phyloP scores from a whole-genome alignment of 2,329 filamentous ascomycete genomes.

The Ascocoryne sarcoides region DNA sequence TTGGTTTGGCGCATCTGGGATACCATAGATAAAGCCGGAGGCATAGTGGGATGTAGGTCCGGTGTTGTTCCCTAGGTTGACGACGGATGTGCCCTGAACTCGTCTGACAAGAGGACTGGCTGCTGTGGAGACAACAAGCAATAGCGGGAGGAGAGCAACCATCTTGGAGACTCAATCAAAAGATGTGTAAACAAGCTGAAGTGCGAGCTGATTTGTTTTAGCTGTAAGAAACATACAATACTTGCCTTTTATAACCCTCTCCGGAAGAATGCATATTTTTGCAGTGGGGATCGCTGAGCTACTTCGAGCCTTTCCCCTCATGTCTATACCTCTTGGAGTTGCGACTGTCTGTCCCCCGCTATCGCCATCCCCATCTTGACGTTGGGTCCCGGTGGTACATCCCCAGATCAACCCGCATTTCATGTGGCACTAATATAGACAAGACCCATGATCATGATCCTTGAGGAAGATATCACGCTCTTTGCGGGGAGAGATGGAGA shows the following conservation, averaged over 20 bases:
- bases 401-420: too few relatives aligned
- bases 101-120: slow-evolving; percentile 8
- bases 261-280: not conserved
- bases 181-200: not conserved
- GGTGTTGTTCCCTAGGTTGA: slow-evolving; percentile 27
- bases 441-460: too few relatives aligned
- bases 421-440: not conserved
- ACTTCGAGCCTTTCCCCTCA: not conserved
- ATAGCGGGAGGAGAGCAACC: slow-evolving; percentile 6
- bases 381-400: too few relatives aligned
- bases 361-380: too few relatives aligned
- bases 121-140: slow-evolving; percentile 8
- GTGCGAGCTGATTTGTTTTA: not conserved
- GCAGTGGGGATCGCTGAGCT: not conserved
- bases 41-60: slow-evolving; percentile 31
- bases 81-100: slow-evolving; percentile 17
- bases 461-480: not conserved
- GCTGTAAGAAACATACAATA: not conserved
- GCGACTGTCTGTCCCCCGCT: too few relatives aligned
- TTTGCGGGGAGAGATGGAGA: too few relatives aligned
- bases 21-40: slow-evolving; percentile 35
- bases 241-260: not conserved
- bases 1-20: slow-evolving; percentile 31
- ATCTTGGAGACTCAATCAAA: not conserved
- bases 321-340: not conserved